Evolutionary conservation across 1,139 yeast species (phyloP), one percentile per base, ranked within the genome.

Genomic region (Scheffersomyces quercinus): DNA sequence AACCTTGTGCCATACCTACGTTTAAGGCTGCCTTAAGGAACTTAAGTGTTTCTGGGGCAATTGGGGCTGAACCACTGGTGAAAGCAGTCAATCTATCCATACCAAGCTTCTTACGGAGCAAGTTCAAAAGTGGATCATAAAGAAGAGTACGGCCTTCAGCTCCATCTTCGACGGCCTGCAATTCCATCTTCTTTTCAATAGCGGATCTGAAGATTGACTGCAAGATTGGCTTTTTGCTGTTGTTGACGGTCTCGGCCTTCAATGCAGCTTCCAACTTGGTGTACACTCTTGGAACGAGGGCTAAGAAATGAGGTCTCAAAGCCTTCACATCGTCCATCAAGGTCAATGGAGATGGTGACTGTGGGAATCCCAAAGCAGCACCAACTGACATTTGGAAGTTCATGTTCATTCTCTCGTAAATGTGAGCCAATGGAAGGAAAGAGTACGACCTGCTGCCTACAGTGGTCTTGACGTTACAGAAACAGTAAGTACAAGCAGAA

Each of bases 391-490:
- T 79, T 53, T 55, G 59, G 37, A 52, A 54, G 11, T 55, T 47
- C 30, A 67, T 43, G 30, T 60, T 58, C 61, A 63, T 63, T 46
- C 77, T 58, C 50, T 84, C 88, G 57, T 78, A 84, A 48, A 85
- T 85, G 60, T 85, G 91, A 1, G 91, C 89, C 55, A 83, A 67
- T 0, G 90, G 90, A 44, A 84, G 70, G 59, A 82, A 81, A 24
- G 52, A 44, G 41, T 50, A 53, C n/a, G 36, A 12, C 9, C n/a
- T 12, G 26, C 26, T 20, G 9, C 26, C 26, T 12, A 14, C 35
- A 13, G 42, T 46, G 3, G 45, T 50, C 31, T 53, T 45, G 41
- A 49, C 44, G 40, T 46, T 53, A 36, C 57, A 50, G 35, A 41
- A 42, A 16, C 47, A 39, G 41, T 55, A 60, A 2, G 67, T 52